These are phyloP conservation scores for Salvia rosmarinus DNA, from an alignment of 257 asterid genomes.

Conservation along the genomic window DNA sequence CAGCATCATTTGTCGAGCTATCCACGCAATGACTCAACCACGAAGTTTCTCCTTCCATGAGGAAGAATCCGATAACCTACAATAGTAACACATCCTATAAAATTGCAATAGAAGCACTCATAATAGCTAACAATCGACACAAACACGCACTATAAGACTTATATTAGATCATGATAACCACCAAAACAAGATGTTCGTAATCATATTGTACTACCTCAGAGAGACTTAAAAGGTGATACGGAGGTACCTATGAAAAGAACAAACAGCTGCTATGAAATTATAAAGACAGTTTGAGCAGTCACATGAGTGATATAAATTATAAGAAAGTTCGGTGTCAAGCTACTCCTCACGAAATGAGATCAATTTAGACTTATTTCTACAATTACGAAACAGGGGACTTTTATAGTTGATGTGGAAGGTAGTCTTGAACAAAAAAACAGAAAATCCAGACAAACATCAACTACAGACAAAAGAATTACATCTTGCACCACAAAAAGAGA, in stretches of 20 bases:
- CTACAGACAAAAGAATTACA: neutral
- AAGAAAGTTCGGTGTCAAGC: neutral
- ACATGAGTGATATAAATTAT: neutral
- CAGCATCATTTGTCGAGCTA: slow-evolving; percentile 29
- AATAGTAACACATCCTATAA: slow-evolving; percentile 1
- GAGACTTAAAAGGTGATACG: neutral
- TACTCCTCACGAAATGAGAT: slow-evolving; percentile 10
- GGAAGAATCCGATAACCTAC: slow-evolving; percentile 39
- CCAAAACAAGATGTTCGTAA: slow-evolving; percentile 1
- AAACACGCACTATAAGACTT: neutral
- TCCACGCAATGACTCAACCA: slow-evolving; percentile 73
- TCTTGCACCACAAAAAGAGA: slow-evolving; percentile 2
- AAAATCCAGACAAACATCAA: neutral
- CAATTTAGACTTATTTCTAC: neutral
- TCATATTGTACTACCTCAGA: neutral
- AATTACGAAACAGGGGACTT: neutral
- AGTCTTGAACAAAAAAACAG: neutral
- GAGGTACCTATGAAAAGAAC: neutral
- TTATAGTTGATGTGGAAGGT: neutral
- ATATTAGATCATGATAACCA: neutral
- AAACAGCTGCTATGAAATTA: neutral
- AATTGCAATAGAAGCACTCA: neutral
- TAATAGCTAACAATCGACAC: neutral
- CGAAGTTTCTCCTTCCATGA: slow-evolving; percentile 83
- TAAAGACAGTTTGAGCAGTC: neutral